phyloP scores from a whole-genome alignment of 176 grass and related monocot species.

The Oropetium thomaeum region DNA sequence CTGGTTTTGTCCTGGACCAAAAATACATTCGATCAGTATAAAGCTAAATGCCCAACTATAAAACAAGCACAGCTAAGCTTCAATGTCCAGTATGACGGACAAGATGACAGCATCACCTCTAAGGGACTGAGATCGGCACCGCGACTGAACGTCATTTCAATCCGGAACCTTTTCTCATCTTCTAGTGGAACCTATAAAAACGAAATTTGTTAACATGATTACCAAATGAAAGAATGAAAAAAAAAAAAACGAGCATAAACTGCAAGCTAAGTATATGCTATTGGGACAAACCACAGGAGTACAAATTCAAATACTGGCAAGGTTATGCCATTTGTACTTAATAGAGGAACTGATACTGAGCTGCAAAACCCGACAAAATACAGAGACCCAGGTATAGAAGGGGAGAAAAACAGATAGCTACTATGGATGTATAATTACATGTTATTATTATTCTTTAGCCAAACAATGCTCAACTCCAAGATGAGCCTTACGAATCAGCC shows the following conservation, averaged over 20 bases:
- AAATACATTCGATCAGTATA: conserved; percentile 7
- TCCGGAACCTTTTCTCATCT: conserved; percentile 93
- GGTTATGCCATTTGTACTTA: too few relatives aligned
- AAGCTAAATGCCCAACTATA: background rate
- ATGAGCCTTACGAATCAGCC: background rate
- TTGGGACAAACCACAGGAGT: background rate
- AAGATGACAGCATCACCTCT: conserved; percentile 52
- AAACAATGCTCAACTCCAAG: conserved; percentile 13
- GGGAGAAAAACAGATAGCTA: background rate
- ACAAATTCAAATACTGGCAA: background rate
- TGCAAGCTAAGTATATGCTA: background rate
- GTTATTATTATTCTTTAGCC: background rate
- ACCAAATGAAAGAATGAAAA: background rate
- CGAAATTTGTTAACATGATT: background rate
- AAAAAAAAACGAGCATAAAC: background rate
- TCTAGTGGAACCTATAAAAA: conserved; percentile 83
- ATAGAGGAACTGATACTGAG: background rate
- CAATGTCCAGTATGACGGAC: background rate
- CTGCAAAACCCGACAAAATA: background rate
- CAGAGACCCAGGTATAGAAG: background rate
- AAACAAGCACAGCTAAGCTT: background rate
- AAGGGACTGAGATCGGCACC: conserved; percentile 92
- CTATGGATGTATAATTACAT: background rate
- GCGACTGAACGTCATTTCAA: conserved; percentile 97
- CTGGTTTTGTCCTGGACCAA: conserved; percentile 63